These are phyloP conservation scores for Geranomyces michiganensis DNA, from an alignment of 192 early-diverging fungal species.

Conservation along the genomic window DNA sequence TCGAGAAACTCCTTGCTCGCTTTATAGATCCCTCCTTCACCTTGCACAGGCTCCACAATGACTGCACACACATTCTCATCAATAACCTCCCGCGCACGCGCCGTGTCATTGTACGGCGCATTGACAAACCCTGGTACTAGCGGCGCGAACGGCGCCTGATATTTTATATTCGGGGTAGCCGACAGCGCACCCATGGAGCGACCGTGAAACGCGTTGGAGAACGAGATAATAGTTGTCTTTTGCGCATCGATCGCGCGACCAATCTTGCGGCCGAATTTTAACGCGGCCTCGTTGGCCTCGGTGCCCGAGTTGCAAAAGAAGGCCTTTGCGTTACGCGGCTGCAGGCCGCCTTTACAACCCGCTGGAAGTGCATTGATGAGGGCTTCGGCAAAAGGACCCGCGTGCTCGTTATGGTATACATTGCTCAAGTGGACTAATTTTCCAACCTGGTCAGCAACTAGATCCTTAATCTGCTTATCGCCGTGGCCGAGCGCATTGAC, in stretches of 20 bases:
- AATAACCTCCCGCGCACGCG: constrained; percentile 62
- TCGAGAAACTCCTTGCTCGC: constrained; percentile 77
- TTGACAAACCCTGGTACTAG: constrained; percentile 82
- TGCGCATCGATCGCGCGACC: constrained; percentile 60
- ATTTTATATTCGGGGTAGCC: constrained; percentile 90
- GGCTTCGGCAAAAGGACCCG: constrained; percentile 74
- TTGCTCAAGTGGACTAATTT: constrained; percentile 88
- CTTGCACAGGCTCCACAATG: constrained; percentile 96
- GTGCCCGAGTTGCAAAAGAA: constrained; percentile 98
- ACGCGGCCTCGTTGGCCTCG: constrained; percentile 92
- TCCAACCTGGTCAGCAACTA: constrained; percentile 79
- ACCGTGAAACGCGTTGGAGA: constrained; percentile 94
- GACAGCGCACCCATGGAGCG: constrained; percentile 94
- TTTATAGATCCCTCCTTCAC: constrained; percentile 88
- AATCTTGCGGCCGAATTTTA: constrained; percentile 95
- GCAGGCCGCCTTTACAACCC: constrained; percentile 7
- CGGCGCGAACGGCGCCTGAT: constrained; percentile 93
- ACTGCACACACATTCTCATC: constrained; percentile 84
- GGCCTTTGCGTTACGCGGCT: constrained; percentile 63
- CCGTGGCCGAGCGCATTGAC: constrained; percentile 91
- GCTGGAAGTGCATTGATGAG: constrained; percentile 58
- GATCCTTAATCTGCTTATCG: constrained; percentile 71
- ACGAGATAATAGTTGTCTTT: constrained; percentile 75
- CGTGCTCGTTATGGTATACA: constrained; percentile 89
- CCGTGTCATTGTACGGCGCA: constrained; percentile 75